Base-by-base conservation (phyloP, 805 yeast species). In the Kurtzmaniella cleridarum region DNA sequence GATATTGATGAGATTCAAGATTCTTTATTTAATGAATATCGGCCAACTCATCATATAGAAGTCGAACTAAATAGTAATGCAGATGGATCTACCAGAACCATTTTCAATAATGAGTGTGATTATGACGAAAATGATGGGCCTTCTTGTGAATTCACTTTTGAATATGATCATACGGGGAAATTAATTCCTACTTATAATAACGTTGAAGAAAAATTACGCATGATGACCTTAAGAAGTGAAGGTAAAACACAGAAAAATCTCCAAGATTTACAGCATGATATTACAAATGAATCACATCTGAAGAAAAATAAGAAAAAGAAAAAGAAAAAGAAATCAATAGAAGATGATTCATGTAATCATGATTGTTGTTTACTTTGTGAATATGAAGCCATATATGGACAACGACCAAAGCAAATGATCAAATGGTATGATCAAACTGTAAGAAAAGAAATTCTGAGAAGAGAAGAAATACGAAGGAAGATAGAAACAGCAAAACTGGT, bases 331-430 rank as follows among this genome's bases (percentile, higher is more conserved):
- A 36, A 36, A 11, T 14, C 17, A n/a, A 31, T 17, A 26, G 32
- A 29, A 27, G 16, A 17, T 15, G 24, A 35, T 27, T n/a, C 30
- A 24, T 28, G 30, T 14, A 26, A 4, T 17, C 7, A 9, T 33
- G 28, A 43, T 30, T 51, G 66, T 43, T 75, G 81, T 49, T 54
- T 73, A 43, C 66, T 75, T 39, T 75, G 81, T 53, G 78, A 75
- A 45, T 75, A 74, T 50, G 76, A 73, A 48, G 62, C 66, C 37
- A 66, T 74, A 2, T 75, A 64, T 51, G 79, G 80, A 1, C 56
- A 54, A 33, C 70, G 73, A 36, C 80, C 81, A 0, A 53, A 55
- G 17, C 73, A 73, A 48, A 66, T 72, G 67, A 70, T 75, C 42
- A 70, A 67, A 48, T 71, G 76, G 73, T 70, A 70, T 42, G 71